Evolutionary conservation across 2,329 filamentous ascomycete species (phyloP), one percentile per base, ranked within the genome.

Genomic region (Ustilaginoidea virens): DNA sequence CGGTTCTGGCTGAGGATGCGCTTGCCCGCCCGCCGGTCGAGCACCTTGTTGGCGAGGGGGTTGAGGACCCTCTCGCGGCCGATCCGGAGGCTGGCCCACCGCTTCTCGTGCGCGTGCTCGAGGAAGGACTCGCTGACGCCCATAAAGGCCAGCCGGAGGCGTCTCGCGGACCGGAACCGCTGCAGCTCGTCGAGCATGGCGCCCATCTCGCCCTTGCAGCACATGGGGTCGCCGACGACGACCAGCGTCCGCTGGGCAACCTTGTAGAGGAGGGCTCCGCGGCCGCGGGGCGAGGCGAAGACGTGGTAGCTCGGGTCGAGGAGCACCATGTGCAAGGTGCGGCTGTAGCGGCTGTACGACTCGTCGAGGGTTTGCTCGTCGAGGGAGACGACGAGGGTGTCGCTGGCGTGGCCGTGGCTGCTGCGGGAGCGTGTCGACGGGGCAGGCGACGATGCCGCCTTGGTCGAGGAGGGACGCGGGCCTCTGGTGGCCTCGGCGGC

Each of bases 241-340:
- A 41, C 33, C 7, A 36, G 33, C 3, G 34, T 37, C 11, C 30
- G 33, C 17, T 25, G 33, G 10, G 33, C 31, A 5, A 38, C 25
- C 28, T 36, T 41, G 34, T 41, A 41, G 3, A 41, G 28, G 4
- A 41, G 23, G 2, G 39, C 32, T 3, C 37, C 39, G 25, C 35
- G 25, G 14, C 38, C 34, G 7, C 31, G 23, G 25, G 26, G 34
- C 29, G 37, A 40, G 10, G 34, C 33, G 21, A 41, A 41, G n/a
- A 34, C 17, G 9, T 34, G 15, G 25, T 41, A 41, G 26, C 27
- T 37, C 9, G 37, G 37, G 14, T 41, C 39, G 22, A 41, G 39
- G 17, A 41, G 33, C 6, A 38, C 37, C 39, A 41, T 41, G 33
- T 41, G 39, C 7, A 38, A 35, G 7, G 39, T 39, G 12, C 35